Base-by-base conservation (phyloP, 2,329 filamentous ascomycete genomes). In the Fusarium verticillioides region DNA sequence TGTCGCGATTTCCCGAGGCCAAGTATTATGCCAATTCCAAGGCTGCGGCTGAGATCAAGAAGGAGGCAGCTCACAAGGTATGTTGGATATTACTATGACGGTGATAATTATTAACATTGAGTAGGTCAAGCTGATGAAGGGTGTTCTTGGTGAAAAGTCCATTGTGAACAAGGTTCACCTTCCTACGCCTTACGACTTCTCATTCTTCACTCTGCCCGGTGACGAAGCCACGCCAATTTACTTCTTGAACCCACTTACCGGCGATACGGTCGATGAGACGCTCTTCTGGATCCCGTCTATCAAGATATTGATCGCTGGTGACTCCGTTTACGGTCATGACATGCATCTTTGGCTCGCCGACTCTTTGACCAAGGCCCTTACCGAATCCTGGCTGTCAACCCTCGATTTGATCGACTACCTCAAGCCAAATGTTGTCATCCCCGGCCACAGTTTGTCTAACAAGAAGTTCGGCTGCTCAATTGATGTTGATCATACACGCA, bases 1-100 rank as follows among this genome's bases (percentile, higher is more conserved):
- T 53, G 50, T 26, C 50, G 1, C 50, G 50, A 5, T 53, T 53
- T 26, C 50, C 50, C 0, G 50, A 53, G 9, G 32, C 50, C 13
- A 37, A 37, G 34, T 53, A 53, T 18, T 37, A 53, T 5, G 50
- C 50, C 18, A 53, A 53, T 28, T 53, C 34, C 5, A 53, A n/a
- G 18, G 34, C 32, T 5, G 34, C 34, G 18, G 34, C 50, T 11
- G 50, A 53, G 32, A 53, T 53, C 5, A 26, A 53, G 34, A 37
- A 53, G 32, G 50, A 53, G 3, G 50, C 50, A 12, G 23, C 50
- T 21, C 32, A 53, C 13, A 37, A 53, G 50, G 50, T 37, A 37
- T 9, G 12, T 2, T 7, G 8, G 18, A 37, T 1, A 3, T 2
- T 21, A 9, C 7, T 2, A 2, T 7, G 7, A 12, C 6, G 0